A percentile compares a stretch with the other conserved stretches of the same genome.
Evolutionary conservation across 78 protist genomes (phyloP).

Genomic region (Cyanophora paradoxa): DNA sequence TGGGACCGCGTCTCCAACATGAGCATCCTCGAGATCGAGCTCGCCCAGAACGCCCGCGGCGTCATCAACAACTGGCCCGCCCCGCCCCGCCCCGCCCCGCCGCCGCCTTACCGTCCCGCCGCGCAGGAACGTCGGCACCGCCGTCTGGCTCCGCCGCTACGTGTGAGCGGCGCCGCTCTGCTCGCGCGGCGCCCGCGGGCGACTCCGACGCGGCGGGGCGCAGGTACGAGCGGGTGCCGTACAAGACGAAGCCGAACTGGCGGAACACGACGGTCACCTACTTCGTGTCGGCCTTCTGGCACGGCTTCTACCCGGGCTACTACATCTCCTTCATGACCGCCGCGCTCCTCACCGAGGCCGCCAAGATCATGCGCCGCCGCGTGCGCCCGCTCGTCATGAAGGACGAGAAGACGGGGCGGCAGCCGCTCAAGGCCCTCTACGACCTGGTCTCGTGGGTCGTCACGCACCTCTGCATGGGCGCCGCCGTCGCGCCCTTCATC

Average conservation of each 20-base stretch:
- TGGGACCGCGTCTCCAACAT: conserved; percentile 51
- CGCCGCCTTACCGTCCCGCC: too few relatives aligned
- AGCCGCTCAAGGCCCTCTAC: background rate
- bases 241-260: too few relatives aligned
- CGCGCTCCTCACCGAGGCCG: background rate
- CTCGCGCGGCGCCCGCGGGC: conserved; percentile 15
- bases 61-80: conserved; percentile 50
- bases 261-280: too few relatives aligned
- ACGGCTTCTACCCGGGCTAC: conserved; percentile 68
- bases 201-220: conserved; percentile 26
- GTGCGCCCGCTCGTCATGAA: background rate
- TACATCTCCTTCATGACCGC: background rate
- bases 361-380: background rate
- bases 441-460: background rate
- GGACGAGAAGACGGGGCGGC: background rate
- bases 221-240: too few relatives aligned
- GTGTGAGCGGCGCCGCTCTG: background rate
- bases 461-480: background rate
- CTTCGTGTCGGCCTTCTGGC: conserved; percentile 64
- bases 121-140: conserved; percentile 53
- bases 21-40: conserved; percentile 32
- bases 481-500: background rate
- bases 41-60: conserved; percentile 39
- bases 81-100: too few relatives aligned
- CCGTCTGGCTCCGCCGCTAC: conserved; percentile 49